A percentile compares a stretch with the other conserved stretches of the same genome.
These are phyloP conservation scores for Ustilago hordei DNA, from an alignment of 1,284 basidiomycete genomes.

Conservation along the genomic window DNA sequence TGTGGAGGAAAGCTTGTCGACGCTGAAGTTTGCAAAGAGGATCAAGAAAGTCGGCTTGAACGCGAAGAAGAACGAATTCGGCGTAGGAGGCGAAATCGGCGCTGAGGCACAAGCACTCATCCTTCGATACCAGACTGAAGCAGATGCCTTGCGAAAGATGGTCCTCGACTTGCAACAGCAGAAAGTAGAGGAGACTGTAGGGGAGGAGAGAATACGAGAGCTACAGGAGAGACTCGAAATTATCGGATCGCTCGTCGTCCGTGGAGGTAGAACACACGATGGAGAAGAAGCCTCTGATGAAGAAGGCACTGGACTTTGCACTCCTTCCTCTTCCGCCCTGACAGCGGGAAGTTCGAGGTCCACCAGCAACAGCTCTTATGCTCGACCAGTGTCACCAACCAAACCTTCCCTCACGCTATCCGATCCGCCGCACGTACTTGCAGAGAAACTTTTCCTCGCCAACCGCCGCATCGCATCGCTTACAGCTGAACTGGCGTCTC, in stretches of 20 bases:
- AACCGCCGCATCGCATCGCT: slow-evolving; percentile 46
- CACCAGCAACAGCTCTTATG: slow-evolving; percentile 10
- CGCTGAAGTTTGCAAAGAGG: slow-evolving; percentile 86
- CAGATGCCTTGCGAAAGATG: slow-evolving; percentile 56
- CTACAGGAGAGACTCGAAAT: slow-evolving; percentile 60
- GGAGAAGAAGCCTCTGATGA: slow-evolving; percentile 16
- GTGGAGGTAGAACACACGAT: slow-evolving; percentile 45
- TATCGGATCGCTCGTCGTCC: slow-evolving; percentile 59
- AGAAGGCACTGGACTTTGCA: slow-evolving; percentile 2
- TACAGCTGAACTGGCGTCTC: slow-evolving; percentile 42
- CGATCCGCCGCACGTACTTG: slow-evolving; percentile 56
- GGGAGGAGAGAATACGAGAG: slow-evolving; percentile 41
- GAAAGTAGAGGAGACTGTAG: slow-evolving; percentile 4
- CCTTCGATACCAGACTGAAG: slow-evolving; percentile 60
- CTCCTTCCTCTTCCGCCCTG: not conserved
- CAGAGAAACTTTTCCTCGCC: slow-evolving; percentile 63
- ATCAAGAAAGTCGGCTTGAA: slow-evolving; percentile 84
- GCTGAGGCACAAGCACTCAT: slow-evolving; percentile 63
- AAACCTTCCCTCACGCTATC: slow-evolving; percentile 50
- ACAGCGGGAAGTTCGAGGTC: slow-evolving; percentile 19
- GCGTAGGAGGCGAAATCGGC: slow-evolving; percentile 40
- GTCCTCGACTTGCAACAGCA: slow-evolving; percentile 47
- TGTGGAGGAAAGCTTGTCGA: slow-evolving; percentile 83
- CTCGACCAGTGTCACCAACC: slow-evolving; percentile 54
- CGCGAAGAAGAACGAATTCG: slow-evolving; percentile 91